Evolutionary conservation across 2,329 filamentous ascomycete genomes (phyloP).

Genomic region (Podosphaera leucotricha): DNA sequence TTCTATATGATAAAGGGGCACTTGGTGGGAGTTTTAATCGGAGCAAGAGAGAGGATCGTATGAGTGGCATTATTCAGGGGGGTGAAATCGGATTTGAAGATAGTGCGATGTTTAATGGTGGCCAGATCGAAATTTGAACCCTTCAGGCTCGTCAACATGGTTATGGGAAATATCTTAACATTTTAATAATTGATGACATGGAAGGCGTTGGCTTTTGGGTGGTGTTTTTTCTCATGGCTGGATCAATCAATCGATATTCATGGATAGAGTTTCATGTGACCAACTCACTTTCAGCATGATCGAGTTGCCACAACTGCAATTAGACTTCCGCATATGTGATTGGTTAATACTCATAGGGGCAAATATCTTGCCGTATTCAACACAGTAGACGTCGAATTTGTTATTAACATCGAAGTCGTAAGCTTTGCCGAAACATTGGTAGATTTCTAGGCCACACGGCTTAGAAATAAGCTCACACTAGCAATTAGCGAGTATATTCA

Average conservation of each 20-base stretch:
- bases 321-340: not conserved
- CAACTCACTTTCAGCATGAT: not conserved
- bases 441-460: too few relatives aligned
- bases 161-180: not conserved
- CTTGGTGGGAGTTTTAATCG: conserved; percentile 1
- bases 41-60: conserved; percentile 22
- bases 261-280: not conserved
- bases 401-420: not conserved
- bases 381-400: not conserved
- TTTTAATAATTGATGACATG: conserved; percentile 1
- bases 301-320: not conserved
- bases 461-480: too few relatives aligned
- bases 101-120: conserved; percentile 35
- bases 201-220: conserved; percentile 1
- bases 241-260: not conserved
- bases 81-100: conserved; percentile 24
- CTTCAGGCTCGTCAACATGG: conserved; percentile 2
- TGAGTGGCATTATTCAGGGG: conserved; percentile 39
- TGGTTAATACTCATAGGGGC: not conserved
- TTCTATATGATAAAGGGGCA: conserved; percentile 38
- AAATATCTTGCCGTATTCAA: not conserved
- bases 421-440: too few relatives aligned
- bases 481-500: too few relatives aligned
- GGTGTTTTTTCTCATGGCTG: conserved; percentile 1
- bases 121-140: conserved; percentile 38